Percentiles rank a stretch among this genome's conserved stretches.
Conservation (phyloP, 345 rosid species). For the Arabis alpina region DNA sequence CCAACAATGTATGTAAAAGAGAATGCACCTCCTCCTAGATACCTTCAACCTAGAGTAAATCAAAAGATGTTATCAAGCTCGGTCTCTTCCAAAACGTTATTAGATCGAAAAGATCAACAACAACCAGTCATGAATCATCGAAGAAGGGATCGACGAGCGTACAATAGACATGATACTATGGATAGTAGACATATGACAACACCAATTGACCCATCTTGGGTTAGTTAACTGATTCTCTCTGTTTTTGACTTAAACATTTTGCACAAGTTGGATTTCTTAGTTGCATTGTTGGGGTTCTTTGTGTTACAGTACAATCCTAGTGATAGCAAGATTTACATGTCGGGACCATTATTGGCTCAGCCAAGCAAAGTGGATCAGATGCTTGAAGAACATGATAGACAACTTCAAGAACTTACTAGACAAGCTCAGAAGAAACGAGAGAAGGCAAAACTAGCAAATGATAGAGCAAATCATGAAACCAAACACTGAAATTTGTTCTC, state of each 20-base stretch:
- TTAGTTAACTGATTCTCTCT: slow-evolving; percentile 24
- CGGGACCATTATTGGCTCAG: slow-evolving; percentile 72
- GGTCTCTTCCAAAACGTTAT: slow-evolving; percentile 28
- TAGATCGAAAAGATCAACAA: slow-evolving; percentile 19
- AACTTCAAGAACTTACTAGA: slow-evolving; percentile 59
- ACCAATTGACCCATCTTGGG: slow-evolving; percentile 39
- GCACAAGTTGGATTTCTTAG: background rate
- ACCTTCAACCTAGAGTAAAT: slow-evolving; percentile 32
- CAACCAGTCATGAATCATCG: slow-evolving; percentile 25
- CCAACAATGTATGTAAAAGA: slow-evolving; percentile 33
- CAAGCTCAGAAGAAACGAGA: background rate
- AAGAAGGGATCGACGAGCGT: slow-evolving; percentile 35
- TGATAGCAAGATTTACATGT: slow-evolving; percentile 78
- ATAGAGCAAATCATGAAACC: background rate
- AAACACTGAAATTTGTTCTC: background rate
- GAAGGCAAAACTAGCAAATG: background rate
- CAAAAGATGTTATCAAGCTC: slow-evolving; percentile 14
- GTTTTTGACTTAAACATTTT: background rate
- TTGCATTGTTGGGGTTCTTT: background rate
- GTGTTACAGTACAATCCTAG: slow-evolving; percentile 50
- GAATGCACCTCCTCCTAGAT: slow-evolving; percentile 32
- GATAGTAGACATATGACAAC: slow-evolving; percentile 38
- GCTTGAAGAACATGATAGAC: slow-evolving; percentile 79
- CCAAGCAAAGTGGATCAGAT: slow-evolving; percentile 75
- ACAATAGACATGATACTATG: slow-evolving; percentile 39